Conservation (phyloP, 2,329 filamentous ascomycete species). For the Colletotrichum graminicola region DNA sequence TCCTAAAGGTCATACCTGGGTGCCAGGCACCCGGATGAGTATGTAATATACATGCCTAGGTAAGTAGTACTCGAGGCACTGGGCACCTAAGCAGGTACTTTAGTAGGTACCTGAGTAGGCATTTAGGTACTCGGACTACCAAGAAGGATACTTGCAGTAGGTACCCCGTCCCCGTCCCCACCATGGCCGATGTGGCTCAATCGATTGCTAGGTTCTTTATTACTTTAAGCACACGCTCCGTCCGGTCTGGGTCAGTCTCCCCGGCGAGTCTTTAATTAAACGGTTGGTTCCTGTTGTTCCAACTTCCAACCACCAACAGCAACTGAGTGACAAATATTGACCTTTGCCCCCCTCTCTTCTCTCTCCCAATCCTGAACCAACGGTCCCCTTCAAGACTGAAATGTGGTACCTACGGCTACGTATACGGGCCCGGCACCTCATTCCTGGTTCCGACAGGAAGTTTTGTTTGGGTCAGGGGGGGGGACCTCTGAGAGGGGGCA, state of each 20-base stretch:
- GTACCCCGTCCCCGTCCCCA: neutral
- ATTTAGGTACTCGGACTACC: neutral
- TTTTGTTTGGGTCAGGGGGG: neutral
- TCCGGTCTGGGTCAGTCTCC: constrained; percentile 34
- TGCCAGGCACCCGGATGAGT: no score
- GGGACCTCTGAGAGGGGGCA: neutral
- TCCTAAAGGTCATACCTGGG: neutral
- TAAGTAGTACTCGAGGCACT: no score
- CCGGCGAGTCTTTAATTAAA: constrained; percentile 34
- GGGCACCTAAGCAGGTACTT: neutral
- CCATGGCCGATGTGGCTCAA: constrained; percentile 35
- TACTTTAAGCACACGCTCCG: constrained; percentile 26
- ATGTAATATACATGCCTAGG: neutral
- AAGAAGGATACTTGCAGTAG: neutral
- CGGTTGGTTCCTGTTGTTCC: constrained; percentile 36
- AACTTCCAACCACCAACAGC: constrained; percentile 37
- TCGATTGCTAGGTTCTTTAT: constrained; percentile 24
- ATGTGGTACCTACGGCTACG: neutral
- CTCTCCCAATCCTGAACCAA: constrained; percentile 11
- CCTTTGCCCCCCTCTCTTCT: neutral
- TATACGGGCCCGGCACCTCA: constrained; percentile 1
- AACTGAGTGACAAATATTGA: neutral
- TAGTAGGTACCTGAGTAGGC: neutral
- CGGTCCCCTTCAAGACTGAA: constrained; percentile 2
- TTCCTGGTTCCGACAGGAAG: neutral